Base-by-base conservation (phyloP, 768 basidiomycete genomes). In the Clavulina sp. region DNA sequence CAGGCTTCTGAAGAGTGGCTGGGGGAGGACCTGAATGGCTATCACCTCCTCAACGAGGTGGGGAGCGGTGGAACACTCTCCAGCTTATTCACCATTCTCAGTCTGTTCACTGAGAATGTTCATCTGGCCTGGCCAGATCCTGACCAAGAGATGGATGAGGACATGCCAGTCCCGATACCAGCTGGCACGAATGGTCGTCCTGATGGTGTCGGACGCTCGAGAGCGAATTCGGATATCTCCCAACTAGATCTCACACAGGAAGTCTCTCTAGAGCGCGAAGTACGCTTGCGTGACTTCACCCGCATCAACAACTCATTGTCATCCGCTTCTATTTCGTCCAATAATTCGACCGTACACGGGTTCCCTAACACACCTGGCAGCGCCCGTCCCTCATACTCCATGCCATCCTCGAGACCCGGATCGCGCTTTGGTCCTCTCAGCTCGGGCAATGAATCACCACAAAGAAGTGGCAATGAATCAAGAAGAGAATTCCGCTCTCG, bases 1-100 rank as follows among this genome's bases (percentile, higher is more conserved):
- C 34, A n/a, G 23, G 43, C 52, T 28, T 5, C 68, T 56, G 16
- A 41, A 7, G 69, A 71, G 29, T 85, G 81, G 79, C 85, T 86
- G 34, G 77, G 80, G 50, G 84, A 86, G 60, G 80, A 85, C 49
- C 84, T 86, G 76, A 93, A 95, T 57, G 92, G 93, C 2, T 96
- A 91, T 65, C 89, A 97, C 61, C 70, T 97, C 4, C 73, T 99
- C 34, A 99, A 97, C 62, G 89, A 96, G 68, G 95, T 99, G 28
- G 81, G 87, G 48, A 85, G 81, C 30, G 93, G 95, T 3, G 95
- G 95, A 19, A 99, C 91, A 0, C 70, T 99, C 9, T 93, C 88
- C 24, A 92, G 87, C 60, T 71, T 97, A 36, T 99, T 99, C 68
- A 96, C 91, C 4, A 99, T 99, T 63, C 74, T 99, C 46, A 84